Base-by-base conservation (phyloP, 768 basidiomycete genomes). In the Termitomyces sp. region DNA sequence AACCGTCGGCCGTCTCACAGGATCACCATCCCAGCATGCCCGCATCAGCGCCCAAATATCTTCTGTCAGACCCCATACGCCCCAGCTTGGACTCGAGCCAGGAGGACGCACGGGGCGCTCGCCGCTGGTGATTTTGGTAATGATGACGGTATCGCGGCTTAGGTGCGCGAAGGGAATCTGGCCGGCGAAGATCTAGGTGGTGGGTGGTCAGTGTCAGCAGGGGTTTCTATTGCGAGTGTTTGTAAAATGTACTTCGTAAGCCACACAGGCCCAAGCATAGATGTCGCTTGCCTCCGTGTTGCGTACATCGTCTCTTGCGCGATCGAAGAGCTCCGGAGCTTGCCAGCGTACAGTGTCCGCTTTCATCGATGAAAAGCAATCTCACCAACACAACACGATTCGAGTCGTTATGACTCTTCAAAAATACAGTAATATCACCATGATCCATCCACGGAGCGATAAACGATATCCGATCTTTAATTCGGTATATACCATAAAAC, bases 1-100 rank as follows among this genome's bases (percentile, higher is more conserved):
- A 4, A 55, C 39, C 16, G 53, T 59, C 24, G 53, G 58, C 7
- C 58, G 46, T 0, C 32, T 8, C 22, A 39, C 42, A 0, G 56
- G 56, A n/a, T 51, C 39, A 20, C 9, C 22, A 4, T 44, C 14
- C 56, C 56, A 57, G 8, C 56, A 57, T 22, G 16, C 7, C 13
- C 13, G 30, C 49, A 57, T 57, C 14, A 57, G 4, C 30, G 24
- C 16, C 56, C 56, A 57, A 0, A 57, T 39, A 14, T 50, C 42
- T 20, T 57, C 56, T 30, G 56, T 61, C 16, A 61, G 34, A 1
- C 60, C 60, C 56, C 60, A 61, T 44, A 51, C 39, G 6, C 36
- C n/a, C 59, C 59, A 60, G 51, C 55, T 53, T 4, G 7, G 39
- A 16, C 50, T 45, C 20, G 45, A 8, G 4, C 39, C 26, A 32